Percentiles rank a stretch among this genome's conserved stretches.
Conservation (phyloP, 2,329 filamentous ascomycete genomes). For the Aciculosporium take region DNA sequence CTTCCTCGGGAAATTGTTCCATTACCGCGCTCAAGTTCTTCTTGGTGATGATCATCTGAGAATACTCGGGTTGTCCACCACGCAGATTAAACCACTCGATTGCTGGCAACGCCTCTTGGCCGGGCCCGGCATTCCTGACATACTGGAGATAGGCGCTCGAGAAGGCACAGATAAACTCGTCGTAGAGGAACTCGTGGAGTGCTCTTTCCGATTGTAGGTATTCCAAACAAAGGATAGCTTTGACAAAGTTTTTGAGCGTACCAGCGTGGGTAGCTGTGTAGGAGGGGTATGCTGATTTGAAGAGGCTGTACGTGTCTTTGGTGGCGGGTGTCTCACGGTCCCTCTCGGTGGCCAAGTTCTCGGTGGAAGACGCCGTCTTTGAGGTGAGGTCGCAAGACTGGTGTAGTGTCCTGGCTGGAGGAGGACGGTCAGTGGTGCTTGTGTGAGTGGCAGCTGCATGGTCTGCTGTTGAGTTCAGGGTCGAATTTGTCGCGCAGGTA, state of each 20-base stretch:
- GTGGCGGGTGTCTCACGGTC: background rate
- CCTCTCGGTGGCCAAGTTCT: background rate
- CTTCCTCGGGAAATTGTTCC: slow-evolving; percentile 19
- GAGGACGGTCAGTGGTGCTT: background rate
- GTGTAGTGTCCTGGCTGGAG: background rate
- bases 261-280: slow-evolving; percentile 27
- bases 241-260: slow-evolving; percentile 27
- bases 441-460: background rate
- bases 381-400: background rate
- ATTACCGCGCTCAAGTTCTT: slow-evolving; percentile 22
- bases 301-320: slow-evolving; percentile 20
- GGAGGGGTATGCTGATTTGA: slow-evolving; percentile 27
- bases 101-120: slow-evolving; percentile 19
- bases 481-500: slow-evolving; percentile 8
- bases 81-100: slow-evolving; percentile 28
- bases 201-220: slow-evolving; percentile 19
- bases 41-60: slow-evolving; percentile 19
- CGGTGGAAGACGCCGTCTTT: background rate
- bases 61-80: slow-evolving; percentile 16
- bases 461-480: background rate
- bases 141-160: slow-evolving; percentile 28
- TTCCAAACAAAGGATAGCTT: slow-evolving; percentile 29
- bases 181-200: slow-evolving; percentile 31
- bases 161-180: slow-evolving; percentile 37
- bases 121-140: slow-evolving; percentile 14